Base-by-base conservation (phyloP, 805 yeast genomes). In the Myxozyma mucilagina region DNA sequence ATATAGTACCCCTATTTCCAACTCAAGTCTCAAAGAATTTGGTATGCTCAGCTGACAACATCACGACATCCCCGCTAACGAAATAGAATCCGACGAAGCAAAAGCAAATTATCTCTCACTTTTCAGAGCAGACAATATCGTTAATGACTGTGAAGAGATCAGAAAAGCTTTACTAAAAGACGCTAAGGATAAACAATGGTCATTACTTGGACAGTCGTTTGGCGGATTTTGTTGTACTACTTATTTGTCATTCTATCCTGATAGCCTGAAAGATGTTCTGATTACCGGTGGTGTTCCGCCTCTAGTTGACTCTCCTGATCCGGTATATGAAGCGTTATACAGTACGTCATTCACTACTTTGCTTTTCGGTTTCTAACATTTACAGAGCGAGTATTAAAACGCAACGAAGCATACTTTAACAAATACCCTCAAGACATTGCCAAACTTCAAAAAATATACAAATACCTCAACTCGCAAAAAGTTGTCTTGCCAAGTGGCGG, bases 261-360 rank as follows among this genome's bases (percentile, higher is more conserved):
- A 54, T 13, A 64, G 67, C 29, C 20, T 63, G 42, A 63, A 63
- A 35, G 61, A 64, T 47, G 65, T 80, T 0, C 67, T 84, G 16
- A 70, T 83, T 29, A 79, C 87, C 0, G 87, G 86, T 1, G 87
- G 87, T 5, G 75, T 84, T 13, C 87, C 87, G 1, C 87, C 87
- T 0, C 69, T 84, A 16, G 75, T 74, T 5, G 68, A 66, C 36
- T 66, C 74, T 1, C 77, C 82, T 4, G 82, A 79, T 52, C 79
- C 79, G 42, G 85, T 84, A 8, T 82, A 83, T 64, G 56, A 60
- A 10, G 80, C 80, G 1, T 81, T 86, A 3, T 82, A 78, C 61
- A 65, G 73, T 58, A 51, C 14, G 63, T 44, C 14, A 13, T 20
- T n/a, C 9, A 14, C 9, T 32, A 3, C 41, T 16, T 4, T 47